phyloP scores from a whole-genome alignment of 2,329 filamentous ascomycete species.

The Arthrobotrys pseudoclavata region DNA sequence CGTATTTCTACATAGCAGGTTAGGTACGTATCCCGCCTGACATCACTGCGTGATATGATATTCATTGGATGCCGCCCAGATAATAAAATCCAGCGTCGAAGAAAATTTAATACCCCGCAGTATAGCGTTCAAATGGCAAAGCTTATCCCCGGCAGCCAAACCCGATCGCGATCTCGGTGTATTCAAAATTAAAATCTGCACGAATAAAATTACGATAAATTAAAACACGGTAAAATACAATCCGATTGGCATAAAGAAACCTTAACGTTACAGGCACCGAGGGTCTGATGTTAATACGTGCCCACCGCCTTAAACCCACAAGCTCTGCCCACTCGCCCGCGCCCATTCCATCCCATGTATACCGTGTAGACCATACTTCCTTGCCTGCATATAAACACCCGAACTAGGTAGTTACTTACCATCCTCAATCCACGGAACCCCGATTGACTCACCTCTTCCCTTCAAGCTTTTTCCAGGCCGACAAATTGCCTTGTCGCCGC shows the following conservation, averaged over 20 bases:
- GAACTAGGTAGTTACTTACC: not conserved
- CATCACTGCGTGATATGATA: slow-evolving; percentile 28
- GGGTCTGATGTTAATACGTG: not conserved
- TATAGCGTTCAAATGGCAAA: not conserved
- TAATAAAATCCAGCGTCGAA: not conserved
- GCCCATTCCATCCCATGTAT: not conserved
- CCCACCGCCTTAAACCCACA: slow-evolving; percentile 17
- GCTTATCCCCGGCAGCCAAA: not conserved
- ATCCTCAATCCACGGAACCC: not conserved
- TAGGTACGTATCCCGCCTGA: slow-evolving; percentile 34
- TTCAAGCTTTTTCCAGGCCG: slow-evolving; percentile 1
- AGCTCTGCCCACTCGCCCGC: slow-evolving; percentile 2
- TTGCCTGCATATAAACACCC: not conserved
- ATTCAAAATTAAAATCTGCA: not conserved
- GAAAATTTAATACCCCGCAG: not conserved
- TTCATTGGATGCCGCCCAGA: not conserved
- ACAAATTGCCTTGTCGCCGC: slow-evolving; percentile 13
- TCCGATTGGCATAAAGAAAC: no score
- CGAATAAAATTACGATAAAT: no score
- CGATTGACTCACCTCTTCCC: not conserved
- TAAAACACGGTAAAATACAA: no score
- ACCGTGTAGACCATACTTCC: not conserved
- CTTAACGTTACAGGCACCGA: slow-evolving; percentile 12
- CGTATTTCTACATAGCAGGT: not conserved
- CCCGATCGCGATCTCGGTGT: slow-evolving; percentile 3